Base-by-base conservation (phyloP, 2,329 filamentous ascomycete genomes). In the Beauveria asiatica region DNA sequence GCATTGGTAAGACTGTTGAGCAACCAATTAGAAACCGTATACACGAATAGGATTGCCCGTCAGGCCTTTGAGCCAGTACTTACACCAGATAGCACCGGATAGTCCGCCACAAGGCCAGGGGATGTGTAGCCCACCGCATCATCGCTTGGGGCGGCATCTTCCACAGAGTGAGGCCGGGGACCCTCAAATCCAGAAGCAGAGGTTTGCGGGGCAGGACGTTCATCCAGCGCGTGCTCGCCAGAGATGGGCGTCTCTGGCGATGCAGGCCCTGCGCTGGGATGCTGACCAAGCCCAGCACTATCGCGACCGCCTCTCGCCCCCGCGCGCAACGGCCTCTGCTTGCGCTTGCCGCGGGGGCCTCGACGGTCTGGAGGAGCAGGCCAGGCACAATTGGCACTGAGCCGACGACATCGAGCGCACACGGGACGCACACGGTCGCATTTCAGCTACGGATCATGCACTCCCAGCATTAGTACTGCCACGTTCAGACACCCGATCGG, bases 351-450 rank as follows among this genome's bases (percentile, higher is more conserved):
- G 13, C 54, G 54, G 3, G 54, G 54, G 11, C 54, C 54, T 3
- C 54, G 54, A 21, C 54, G 54, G 21, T 57, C 44, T 23, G 54
- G 54, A 27, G 54, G 54, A 11, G 42, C 54, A 6, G 54, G 54
- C 39, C 48, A 57, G 25, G 42, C n/a, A 27, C 54, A 57, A 3
- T 37, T n/a, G n/a, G 54, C 54, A n/a, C 21, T 19, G n/a, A 57
- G 54, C 1, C 54, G 54, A 33, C 25, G 44, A 23, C 54, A 57
- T 4, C 54, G 54, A 25, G 33, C 33, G 25, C 54, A 57, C 19
- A 16, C 44, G 6, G 54, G 44, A 7, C 10, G 19, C 17, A 27
- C 54, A 19, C 54, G 54, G 21, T 42, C 54, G 11, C 54, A 57
- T 30, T 57, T 57, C 10, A 57, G 42, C 54, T 57, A 42, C 44